These are phyloP conservation scores for Scedosporium aurantiacum DNA, from an alignment of 2,329 filamentous ascomycete species.

Conservation along the genomic window DNA sequence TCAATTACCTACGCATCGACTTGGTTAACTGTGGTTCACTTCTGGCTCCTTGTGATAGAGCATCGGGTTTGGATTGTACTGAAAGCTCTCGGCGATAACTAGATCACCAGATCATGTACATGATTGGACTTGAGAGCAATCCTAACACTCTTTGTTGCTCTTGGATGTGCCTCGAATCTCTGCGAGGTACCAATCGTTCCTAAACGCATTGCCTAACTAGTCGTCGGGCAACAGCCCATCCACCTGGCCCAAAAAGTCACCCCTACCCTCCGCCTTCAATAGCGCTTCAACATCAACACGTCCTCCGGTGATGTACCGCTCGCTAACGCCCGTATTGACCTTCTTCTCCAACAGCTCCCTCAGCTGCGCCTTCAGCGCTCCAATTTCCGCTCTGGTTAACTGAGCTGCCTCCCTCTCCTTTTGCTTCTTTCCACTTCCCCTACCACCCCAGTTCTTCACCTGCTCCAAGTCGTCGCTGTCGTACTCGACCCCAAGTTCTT, in stretches of 20 bases:
- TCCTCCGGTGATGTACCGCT: slow-evolving; percentile 73
- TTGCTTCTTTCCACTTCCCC: slow-evolving; percentile 62
- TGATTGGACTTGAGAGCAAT: not conserved
- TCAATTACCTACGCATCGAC: too few species aligned
- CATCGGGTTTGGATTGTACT: too few species aligned
- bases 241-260: slow-evolving; percentile 52
- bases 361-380: slow-evolving; percentile 58
- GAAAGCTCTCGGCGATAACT: too few species aligned
- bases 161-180: too few species aligned
- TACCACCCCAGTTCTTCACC: slow-evolving; percentile 50
- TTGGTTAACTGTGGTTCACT: too few species aligned
- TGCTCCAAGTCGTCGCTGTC: slow-evolving; percentile 81
- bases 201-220: slow-evolving; percentile 8
- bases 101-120: too few species aligned
- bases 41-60: too few species aligned
- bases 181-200: not conserved
- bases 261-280: slow-evolving; percentile 48
- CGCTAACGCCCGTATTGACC: slow-evolving; percentile 80
- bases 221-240: slow-evolving; percentile 26
- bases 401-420: slow-evolving; percentile 60
- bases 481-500: slow-evolving; percentile 89
- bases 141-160: not conserved
- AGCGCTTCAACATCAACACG: slow-evolving; percentile 73
- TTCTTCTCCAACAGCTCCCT: slow-evolving; percentile 58
- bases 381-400: slow-evolving; percentile 64